Conservation (phyloP, 169 alveolate genomes). For the Plasmodium cynomolgi region DNA sequence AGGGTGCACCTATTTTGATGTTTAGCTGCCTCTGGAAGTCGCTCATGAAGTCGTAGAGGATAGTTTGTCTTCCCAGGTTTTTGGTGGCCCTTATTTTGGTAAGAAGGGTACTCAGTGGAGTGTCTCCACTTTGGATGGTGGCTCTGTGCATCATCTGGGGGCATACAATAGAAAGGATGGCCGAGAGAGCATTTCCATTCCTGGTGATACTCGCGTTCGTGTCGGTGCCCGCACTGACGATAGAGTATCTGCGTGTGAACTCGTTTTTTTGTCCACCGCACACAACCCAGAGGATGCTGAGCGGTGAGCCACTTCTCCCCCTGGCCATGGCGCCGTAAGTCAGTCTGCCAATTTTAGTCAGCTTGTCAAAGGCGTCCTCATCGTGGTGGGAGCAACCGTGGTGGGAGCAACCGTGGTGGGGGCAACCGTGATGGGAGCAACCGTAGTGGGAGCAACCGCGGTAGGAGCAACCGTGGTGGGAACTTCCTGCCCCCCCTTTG, state of each 20-base stretch:
- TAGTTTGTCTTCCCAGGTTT: constrained; percentile 1
- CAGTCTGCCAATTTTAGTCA: constrained; percentile 15
- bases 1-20: constrained; percentile 7
- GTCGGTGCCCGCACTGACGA: not conserved
- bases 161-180: not conserved
- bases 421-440: not conserved
- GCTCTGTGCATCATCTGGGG: not conserved
- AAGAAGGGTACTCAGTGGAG: not conserved
- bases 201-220: not conserved
- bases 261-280: constrained; percentile 15
- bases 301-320: not conserved
- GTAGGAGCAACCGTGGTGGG: not conserved
- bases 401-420: not conserved
- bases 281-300: constrained; percentile 26
- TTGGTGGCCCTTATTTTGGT: constrained; percentile 15
- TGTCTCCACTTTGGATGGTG: not conserved
- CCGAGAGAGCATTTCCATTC: not conserved
- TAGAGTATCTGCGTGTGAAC: not conserved
- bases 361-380: not conserved
- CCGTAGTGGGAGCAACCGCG: not conserved
- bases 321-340: constrained; percentile 20
- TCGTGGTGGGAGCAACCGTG: not conserved
- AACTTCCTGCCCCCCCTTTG: not conserved
- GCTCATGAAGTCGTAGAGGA: constrained; percentile 30
- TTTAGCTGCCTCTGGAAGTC: constrained; percentile 46